Conservation (phyloP, 2,329 filamentous ascomycete species). For the Pseudocercospora crystallina region DNA sequence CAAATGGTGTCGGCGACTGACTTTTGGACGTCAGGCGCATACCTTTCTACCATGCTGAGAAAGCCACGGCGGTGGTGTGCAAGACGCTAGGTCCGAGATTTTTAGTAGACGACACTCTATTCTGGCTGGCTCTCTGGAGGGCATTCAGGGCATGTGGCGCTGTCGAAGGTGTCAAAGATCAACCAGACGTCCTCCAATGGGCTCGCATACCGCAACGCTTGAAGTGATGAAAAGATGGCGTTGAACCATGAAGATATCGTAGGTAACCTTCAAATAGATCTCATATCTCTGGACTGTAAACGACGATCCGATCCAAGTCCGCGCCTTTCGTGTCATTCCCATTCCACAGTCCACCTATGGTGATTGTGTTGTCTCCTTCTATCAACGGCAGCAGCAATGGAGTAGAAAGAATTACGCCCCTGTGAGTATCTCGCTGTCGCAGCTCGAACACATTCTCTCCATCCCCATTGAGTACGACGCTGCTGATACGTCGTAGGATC, state of each 20-base stretch:
- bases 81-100: slow-evolving; percentile 59
- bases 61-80: slow-evolving; percentile 46
- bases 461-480: slow-evolving; percentile 59
- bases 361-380: slow-evolving; percentile 60
- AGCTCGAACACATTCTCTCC: slow-evolving; percentile 51
- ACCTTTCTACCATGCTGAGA: slow-evolving; percentile 58
- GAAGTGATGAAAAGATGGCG: too few relatives aligned
- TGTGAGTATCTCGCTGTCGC: slow-evolving; percentile 58
- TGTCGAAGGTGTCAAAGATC: neutral
- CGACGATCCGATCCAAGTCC: slow-evolving; percentile 60
- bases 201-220: too few relatives aligned
- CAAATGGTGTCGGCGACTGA: neutral
- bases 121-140: slow-evolving; percentile 66
- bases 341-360: slow-evolving; percentile 58
- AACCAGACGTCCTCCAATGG: neutral
- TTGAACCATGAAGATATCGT: too few relatives aligned
- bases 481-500: slow-evolving; percentile 61
- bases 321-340: slow-evolving; percentile 58
- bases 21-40: slow-evolving; percentile 36
- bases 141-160: neutral
- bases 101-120: slow-evolving; percentile 41
- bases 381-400: slow-evolving; percentile 56
- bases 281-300: slow-evolving; percentile 55
- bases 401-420: slow-evolving; percentile 60
- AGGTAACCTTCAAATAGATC: too few relatives aligned